phyloP scores from a whole-genome alignment of 2,329 filamentous ascomycete genomes.

The Diaporthe citri region DNA sequence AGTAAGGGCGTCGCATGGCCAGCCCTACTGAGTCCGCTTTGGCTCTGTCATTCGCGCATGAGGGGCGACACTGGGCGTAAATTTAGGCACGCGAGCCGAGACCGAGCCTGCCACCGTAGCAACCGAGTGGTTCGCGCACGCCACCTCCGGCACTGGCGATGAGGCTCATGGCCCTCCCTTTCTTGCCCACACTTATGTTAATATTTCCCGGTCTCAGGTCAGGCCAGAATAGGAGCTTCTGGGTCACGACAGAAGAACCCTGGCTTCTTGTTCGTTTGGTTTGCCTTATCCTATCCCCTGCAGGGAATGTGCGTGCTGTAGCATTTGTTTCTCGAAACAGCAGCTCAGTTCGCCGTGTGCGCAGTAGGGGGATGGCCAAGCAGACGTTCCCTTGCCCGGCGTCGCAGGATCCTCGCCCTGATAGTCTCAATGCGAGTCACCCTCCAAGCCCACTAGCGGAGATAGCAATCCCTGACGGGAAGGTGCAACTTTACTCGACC shows the following conservation, averaged over 20 bases:
- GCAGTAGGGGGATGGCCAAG: not conserved
- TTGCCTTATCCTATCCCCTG: slow-evolving; percentile 12
- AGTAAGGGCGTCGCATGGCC: not conserved
- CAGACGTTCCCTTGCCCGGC: not conserved
- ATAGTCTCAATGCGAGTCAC: slow-evolving; percentile 24
- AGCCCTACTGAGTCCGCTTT: slow-evolving; percentile 27
- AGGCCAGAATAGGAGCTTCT: not conserved
- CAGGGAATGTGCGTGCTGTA: not conserved
- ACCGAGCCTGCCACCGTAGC: not conserved
- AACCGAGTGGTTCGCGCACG: not conserved
- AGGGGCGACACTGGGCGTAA: slow-evolving; percentile 3
- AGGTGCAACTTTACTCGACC: slow-evolving; percentile 1
- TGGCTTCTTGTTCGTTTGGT: not conserved
- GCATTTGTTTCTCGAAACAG: slow-evolving; percentile 27
- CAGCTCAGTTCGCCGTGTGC: not conserved
- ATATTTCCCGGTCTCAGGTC: not conserved
- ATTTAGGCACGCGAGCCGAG: slow-evolving; percentile 21
- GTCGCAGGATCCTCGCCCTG: slow-evolving; percentile 25
- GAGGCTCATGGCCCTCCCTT: not conserved
- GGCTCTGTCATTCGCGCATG: slow-evolving; percentile 10
- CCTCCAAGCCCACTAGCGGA: slow-evolving; percentile 26
- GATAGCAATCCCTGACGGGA: slow-evolving; percentile 26
- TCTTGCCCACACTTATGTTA: not conserved
- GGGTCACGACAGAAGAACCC: not conserved
- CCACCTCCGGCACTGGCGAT: not conserved